Percentiles rank a stretch among this genome's conserved stretches.
phyloP scores from a whole-genome alignment of 805 yeast species.

The Candida manassasensis region DNA sequence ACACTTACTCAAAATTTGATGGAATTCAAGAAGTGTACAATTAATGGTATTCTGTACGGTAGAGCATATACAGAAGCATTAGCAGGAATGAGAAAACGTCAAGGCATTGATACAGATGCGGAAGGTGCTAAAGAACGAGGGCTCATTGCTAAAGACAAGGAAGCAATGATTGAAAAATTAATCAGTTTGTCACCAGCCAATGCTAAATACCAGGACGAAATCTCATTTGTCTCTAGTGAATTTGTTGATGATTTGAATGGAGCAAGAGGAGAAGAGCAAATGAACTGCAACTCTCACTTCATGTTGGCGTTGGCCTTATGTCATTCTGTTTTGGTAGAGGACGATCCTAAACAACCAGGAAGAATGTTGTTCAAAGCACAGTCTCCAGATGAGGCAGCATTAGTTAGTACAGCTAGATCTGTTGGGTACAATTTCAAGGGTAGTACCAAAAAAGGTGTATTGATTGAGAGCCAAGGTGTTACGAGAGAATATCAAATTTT shows the following conservation, averaged over 20 bases:
- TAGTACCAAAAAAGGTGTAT: conserved; percentile 63
- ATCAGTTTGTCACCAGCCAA: conserved; percentile 10
- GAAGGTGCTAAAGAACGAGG: conserved; percentile 50
- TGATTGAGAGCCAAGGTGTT: conserved; percentile 66
- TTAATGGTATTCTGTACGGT: conserved; percentile 70
- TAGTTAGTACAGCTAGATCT: conserved; percentile 77
- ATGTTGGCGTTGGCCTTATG: conserved; percentile 74
- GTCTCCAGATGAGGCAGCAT: conserved; percentile 84
- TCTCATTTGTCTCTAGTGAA: conserved; percentile 65
- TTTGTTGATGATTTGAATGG: conserved; percentile 62
- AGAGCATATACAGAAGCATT: conserved; percentile 79
- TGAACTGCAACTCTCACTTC: conserved; percentile 62
- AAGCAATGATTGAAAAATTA: conserved; percentile 47
- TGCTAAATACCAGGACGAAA: conserved; percentile 49
- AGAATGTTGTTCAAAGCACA: conserved; percentile 64
- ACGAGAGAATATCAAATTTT: conserved; percentile 67
- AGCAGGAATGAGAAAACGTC: conserved; percentile 72
- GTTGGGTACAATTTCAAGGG: conserved; percentile 65
- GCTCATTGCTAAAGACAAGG: conserved; percentile 53
- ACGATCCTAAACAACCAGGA: conserved; percentile 54
- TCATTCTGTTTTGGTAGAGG: conserved; percentile 72
- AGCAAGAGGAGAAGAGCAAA: conserved; percentile 46
- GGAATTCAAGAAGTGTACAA: conserved; percentile 81
- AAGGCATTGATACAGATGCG: conserved; percentile 68
- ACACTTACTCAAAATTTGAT: conserved; percentile 78